Base-by-base conservation (phyloP, 257 asterid species). In the Penstemon davidsonii region DNA sequence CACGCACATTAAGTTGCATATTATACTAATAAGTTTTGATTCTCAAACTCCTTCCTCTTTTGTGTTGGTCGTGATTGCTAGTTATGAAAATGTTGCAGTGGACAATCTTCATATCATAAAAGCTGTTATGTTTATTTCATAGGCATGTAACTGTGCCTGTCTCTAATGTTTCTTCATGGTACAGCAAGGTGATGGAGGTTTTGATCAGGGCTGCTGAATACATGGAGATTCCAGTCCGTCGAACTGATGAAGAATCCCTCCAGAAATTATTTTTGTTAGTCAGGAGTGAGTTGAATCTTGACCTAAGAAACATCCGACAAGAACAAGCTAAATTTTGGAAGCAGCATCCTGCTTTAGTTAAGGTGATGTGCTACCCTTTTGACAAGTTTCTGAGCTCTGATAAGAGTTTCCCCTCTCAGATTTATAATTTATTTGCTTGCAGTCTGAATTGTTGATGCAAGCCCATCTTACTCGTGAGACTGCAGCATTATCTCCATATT, bases 241-340 rank as follows among this genome's bases (percentile, higher is more conserved):
- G 98, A 76, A 88, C 91, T 58, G 99, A 94, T 61, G 96, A 87
- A 70, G 99, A 91, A 79, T 91, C 96, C 66, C 97, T 94, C 61
- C 99, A 91, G 88, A 94, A 88, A 76, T 70, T 94, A 64, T 94
- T 94, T 77, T 82, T 89, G 59, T 79, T 91, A 76, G 99, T 94
- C 70, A 82, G 99, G 82, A 87, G 99, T 75, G 99, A 94, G 85
- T 85, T 94, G 69, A 94, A 94, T 86, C 83, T 94, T 80, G 98
- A 94, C 75, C 90, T 81, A 73, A 88, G 96, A 82, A 94, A 94
- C 75, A 91, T 91, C 73, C 64, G 75, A 69, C 99, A 94, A 80
- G 99, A 94, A 74, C 99, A 94, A 77, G 93, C 96, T 19, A 94
- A 91, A 85, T 94, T 94, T 81, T 87, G 89, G 90, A 94, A 88